Evolutionary conservation across 1,139 yeast genomes (phyloP), one percentile per base, ranked within the genome.

Genomic region (Hansenula anomala): DNA sequence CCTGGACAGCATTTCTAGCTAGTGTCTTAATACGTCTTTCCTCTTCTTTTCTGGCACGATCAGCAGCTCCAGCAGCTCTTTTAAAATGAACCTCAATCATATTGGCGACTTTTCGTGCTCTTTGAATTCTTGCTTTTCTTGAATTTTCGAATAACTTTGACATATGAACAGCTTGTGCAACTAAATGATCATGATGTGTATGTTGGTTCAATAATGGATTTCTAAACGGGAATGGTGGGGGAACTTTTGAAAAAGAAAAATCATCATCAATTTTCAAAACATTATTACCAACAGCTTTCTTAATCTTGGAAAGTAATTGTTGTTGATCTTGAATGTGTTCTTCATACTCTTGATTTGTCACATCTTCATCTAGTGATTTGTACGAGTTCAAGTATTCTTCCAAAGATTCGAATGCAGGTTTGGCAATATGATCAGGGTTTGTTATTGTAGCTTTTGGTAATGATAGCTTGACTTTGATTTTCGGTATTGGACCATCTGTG

Each of bases 71-170:
- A 2, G 82, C 80, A 41, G 86, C 73, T 60, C 89, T 80, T 52
- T 84, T 85, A 65, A 89, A 92, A 64, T 92, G 94, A 37, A 73
- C 79, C 45, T 90, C 97, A 25, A 94, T 68, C 85, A 89, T 86
- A 36, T 73, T 78, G 0, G 97, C 82, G 14, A 89, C 72, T 50
- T 79, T 86, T 52, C 81, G 75, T 2, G 88, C 80, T 46, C 80
- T 69, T n/a, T 81, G 72, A 22, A 78, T 73, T 50, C 85, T 87
- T 23, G 76, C 75, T 43, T 69, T 77, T 38, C 88, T 72, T 44
- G 76, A 72, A 45, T 83, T 92, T 41, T 75, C 78, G 49, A 88
- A 80, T 9, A 87, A 63, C 49, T 78, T 82, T 7, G 96, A 75
- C 54, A 88, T 77, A 34, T 79, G 71, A 27, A 80, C 59, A 2